A percentile compares a stretch with the other conserved stretches of the same genome.
These are phyloP conservation scores for Aspergillus aculeatinus DNA, from an alignment of 2,329 filamentous ascomycete genomes.

Conservation along the genomic window DNA sequence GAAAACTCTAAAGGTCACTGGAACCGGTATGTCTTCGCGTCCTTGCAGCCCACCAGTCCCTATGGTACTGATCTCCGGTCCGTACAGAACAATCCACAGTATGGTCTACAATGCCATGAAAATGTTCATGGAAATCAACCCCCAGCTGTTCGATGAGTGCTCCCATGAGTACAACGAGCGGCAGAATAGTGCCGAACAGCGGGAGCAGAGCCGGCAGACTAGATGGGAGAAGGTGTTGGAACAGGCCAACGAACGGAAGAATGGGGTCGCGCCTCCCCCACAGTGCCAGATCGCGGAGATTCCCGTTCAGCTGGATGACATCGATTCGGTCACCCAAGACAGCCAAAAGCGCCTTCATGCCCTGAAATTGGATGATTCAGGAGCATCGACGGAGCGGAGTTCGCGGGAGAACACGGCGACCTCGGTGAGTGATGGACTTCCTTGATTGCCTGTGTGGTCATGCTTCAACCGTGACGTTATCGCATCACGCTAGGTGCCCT, in stretches of 20 bases:
- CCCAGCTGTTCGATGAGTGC: slow-evolving; percentile 96
- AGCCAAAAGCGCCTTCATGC: slow-evolving; percentile 86
- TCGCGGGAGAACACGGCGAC: slow-evolving; percentile 46
- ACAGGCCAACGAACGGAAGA: slow-evolving; percentile 70
- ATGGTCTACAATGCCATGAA: slow-evolving; percentile 99
- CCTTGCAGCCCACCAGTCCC: not conserved
- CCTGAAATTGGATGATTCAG: slow-evolving; percentile 74
- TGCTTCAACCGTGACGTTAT: slow-evolving; percentile 24
- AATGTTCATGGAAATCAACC: slow-evolving; percentile 99
- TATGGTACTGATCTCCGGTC: slow-evolving; percentile 31
- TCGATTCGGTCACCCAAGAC: slow-evolving; percentile 76
- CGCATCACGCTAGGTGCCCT: slow-evolving; percentile 13
- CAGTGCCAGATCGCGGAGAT: slow-evolving; percentile 42
- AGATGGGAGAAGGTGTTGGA: slow-evolving; percentile 87
- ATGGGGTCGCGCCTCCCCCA: slow-evolving; percentile 40
- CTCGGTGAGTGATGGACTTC: slow-evolving; percentile 24
- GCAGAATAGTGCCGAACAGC: slow-evolving; percentile 84
- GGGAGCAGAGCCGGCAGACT: slow-evolving; percentile 75
- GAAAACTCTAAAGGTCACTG: slow-evolving; percentile 99
- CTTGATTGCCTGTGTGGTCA: slow-evolving; percentile 26
- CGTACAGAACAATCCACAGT: slow-evolving; percentile 87
- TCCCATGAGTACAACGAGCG: slow-evolving; percentile 97
- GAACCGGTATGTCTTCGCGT: slow-evolving; percentile 71
- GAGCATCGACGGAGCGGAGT: slow-evolving; percentile 52
- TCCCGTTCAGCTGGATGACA: slow-evolving; percentile 61